Conservation (phyloP, 257 asterid species). For the Euphrasia confusa region DNA sequence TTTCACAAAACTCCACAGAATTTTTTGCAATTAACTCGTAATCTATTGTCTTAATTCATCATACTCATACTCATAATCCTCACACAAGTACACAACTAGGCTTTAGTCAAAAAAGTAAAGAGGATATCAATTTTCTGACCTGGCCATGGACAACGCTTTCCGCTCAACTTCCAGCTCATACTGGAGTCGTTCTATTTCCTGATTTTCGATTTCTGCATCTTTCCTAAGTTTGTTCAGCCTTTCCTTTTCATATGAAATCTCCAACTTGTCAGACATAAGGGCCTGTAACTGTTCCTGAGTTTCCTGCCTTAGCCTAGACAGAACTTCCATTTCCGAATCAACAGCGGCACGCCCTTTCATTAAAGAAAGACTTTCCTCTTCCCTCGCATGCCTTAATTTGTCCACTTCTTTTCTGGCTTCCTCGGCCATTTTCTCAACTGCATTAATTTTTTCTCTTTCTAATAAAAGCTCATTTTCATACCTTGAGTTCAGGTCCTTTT, state of each 20-base stretch:
- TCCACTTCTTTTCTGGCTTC: conserved; percentile 75
- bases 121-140: conserved; percentile 43
- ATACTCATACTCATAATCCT: not conserved
- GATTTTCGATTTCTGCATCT: conserved; percentile 77
- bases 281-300: conserved; percentile 81
- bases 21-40: too few species aligned
- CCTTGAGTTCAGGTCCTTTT: conserved; percentile 75
- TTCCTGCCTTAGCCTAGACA: conserved; percentile 73
- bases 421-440: conserved; percentile 76
- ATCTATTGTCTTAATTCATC: not conserved
- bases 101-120: conserved; percentile 19
- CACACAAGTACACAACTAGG: not conserved
- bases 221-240: conserved; percentile 69
- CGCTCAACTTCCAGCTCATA: conserved; percentile 96
- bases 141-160: conserved; percentile 89
- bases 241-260: conserved; percentile 84
- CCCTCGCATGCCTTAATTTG: conserved; percentile 67
- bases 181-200: conserved; percentile 74
- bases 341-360: conserved; percentile 81
- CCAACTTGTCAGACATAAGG: conserved; percentile 62
- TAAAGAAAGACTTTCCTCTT: conserved; percentile 67
- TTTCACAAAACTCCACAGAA: not conserved
- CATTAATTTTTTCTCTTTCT: conserved; percentile 73
- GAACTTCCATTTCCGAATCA: conserved; percentile 88
- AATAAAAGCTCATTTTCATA: conserved; percentile 62